Base-by-base conservation (phyloP, 805 yeast species). In the Candida stauntonica region DNA sequence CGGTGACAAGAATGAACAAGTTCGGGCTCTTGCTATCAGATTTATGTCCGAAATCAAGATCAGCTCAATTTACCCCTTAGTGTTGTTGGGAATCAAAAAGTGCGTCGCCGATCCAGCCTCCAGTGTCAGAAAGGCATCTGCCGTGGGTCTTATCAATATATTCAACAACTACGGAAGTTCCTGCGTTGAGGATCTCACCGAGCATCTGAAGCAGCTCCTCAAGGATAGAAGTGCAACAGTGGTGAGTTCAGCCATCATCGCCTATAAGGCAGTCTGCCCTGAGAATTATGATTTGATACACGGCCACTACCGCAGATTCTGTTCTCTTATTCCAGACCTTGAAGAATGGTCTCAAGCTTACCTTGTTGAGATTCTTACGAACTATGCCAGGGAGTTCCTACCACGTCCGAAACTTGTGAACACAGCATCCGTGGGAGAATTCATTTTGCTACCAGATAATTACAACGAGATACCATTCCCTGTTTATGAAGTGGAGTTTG, bases 21-120 rank as follows among this genome's bases (percentile, higher is more conserved):
- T 72, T 14, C 67, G 98, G 46, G 74, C 89, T 3, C 66, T 86
- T 39, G 81, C 95, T 0, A 73, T 93, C 31, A 71, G 89, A 38
- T 80, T 88, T 12, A 70, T 93, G 52, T 78, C 93, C 2, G 89
- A 91, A n/a, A 81, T 93, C 41, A 72, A 79, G 32, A 85, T 91
- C 15, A 76, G 86, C 2, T 85, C 91, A 7, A 81, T 93, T 28
- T 72, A 81, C 16, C 93, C 96, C 0, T 86, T 93, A 33, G 69
- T 88, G 13, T 56, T 81, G 5, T 67, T 88, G 29, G 83, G 93
- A 26, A 68, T 91, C 46, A 80, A 80, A 46, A 75, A 85, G 52
- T 70, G 83, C 6, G 61, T 75, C 3, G 61, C 71, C 7, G 99
- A 93, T 54, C 70, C 79, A 3, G 79, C 93, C 7, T 79, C 95